These are phyloP conservation scores for Spergularia marina DNA, from an alignment of 148 eudicot species.

Conservation along the genomic window DNA sequence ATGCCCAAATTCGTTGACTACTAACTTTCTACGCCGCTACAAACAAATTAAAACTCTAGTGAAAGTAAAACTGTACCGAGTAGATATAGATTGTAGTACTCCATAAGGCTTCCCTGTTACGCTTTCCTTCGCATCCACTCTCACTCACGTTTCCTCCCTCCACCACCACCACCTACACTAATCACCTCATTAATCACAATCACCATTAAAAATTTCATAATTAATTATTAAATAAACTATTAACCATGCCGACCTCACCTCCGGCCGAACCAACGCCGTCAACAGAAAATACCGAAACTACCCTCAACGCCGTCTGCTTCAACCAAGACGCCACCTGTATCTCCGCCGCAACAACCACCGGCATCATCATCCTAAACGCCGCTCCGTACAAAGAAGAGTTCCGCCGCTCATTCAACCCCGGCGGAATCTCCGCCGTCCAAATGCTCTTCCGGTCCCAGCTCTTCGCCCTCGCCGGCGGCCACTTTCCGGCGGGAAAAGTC, in stretches of 20 bases:
- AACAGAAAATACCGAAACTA: conserved; percentile 8
- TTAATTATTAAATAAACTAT: no score
- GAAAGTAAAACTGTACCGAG: no score
- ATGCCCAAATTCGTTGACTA: no score
- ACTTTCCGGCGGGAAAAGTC: conserved; percentile 46
- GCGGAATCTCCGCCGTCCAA: conserved; percentile 43
- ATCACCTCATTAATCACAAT: no score
- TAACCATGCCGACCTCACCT: conserved; percentile 18
- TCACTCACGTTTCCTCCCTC: no score
- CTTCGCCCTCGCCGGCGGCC: conserved; percentile 48
- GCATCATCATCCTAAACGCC: conserved; percentile 51
- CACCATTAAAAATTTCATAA: no score
- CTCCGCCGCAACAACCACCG: conserved; percentile 47
- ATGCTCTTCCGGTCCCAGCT: conserved; percentile 64
- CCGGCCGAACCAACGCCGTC: conserved; percentile 2
- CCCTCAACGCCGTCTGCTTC: conserved; percentile 36
- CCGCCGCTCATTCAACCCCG: conserved; percentile 34
- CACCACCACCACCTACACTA: no score
- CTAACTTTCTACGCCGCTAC: no score
- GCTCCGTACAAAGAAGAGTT: conserved; percentile 44
- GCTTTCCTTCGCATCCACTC: no score
- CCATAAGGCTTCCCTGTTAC: no score
- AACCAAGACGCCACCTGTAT: conserved; percentile 64
- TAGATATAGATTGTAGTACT: no score
- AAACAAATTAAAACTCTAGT: no score